Evolutionary conservation across 805 yeast species (phyloP), one percentile per base, ranked within the genome.

Genomic region (Kluyveromyces siamensis): DNA sequence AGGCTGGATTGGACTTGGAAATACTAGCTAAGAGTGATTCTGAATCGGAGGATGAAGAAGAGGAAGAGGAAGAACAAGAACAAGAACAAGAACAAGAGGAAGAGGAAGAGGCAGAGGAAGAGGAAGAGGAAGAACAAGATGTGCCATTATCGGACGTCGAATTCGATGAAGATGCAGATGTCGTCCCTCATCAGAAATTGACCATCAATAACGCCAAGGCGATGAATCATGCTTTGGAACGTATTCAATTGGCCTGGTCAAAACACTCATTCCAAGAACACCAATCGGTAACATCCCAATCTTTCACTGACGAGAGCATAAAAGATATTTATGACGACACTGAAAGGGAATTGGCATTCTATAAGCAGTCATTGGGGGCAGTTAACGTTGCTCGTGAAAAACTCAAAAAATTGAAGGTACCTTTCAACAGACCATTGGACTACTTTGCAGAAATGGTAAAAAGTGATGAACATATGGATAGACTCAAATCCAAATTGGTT

Each of bases 401-500:
- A 48, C 72, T 86, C 40, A 70, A 81, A 45, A 81, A 81, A 60
- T 75, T 86, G 55, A 83, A 83, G 62, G 81, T 91, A 33, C 88
- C 96, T 51, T 93, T 93, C 66, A 75, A 95, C 27, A 80, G 99
- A 67, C 99, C 99, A 37, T 72, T 79, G 60, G 99, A 93, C 66
- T 93, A 87, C 68, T 93, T 93, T 71, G 99, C 99, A 17, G 99
- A 93, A 70, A 93, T 93, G 99, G 87, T 89, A 51, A 93, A 93
- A 72, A 83, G 90, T 48, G 99, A 93, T 68, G 96, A 88, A 67
- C 99, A 93, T 69, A 93, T 93, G 99, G 96, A 88, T 62, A 87
- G 81, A 69, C 77, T 93, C 63, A 89, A 87, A 74, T 71, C 74
- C 61, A 88, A 87, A 69, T 75, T 91, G 58, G 74, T 89, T 41